Percentiles rank a stretch among this genome's conserved stretches.
These are phyloP conservation scores for Cymodocea nodosa DNA, from an alignment of 116 monocot species.

Conservation along the genomic window DNA sequence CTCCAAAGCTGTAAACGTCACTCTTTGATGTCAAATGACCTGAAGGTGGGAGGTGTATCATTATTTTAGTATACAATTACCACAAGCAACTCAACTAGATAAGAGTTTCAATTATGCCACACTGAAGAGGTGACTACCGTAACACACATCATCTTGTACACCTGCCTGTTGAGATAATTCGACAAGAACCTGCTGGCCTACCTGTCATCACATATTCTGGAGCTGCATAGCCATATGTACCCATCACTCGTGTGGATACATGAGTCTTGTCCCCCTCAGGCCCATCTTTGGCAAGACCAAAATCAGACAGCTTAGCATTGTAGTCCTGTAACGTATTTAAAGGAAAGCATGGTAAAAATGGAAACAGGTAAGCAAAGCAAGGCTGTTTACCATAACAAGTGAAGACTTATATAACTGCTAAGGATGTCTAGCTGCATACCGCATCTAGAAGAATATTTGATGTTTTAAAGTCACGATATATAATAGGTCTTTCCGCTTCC, in stretches of 20 bases:
- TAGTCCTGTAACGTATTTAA: slow-evolving; percentile 46
- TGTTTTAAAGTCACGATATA: slow-evolving; percentile 77
- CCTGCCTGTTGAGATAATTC: neutral
- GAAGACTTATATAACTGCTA: neutral
- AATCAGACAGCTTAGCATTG: slow-evolving; percentile 90
- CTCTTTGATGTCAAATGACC: slow-evolving; percentile 41
- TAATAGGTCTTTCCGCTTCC: slow-evolving; percentile 61
- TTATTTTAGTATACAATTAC: neutral
- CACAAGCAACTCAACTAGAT: neutral
- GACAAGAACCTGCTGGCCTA: slow-evolving; percentile 1
- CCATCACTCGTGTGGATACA: slow-evolving; percentile 95
- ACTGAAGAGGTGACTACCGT: neutral
- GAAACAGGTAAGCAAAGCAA: too few species aligned
- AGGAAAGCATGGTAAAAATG: neutral
- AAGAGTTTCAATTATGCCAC: neutral
- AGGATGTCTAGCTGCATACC: slow-evolving; percentile 16
- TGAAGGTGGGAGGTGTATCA: slow-evolving; percentile 1
- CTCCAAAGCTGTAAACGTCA: slow-evolving; percentile 50
- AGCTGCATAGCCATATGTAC: slow-evolving; percentile 43
- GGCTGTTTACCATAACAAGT: neutral
- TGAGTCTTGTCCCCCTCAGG: slow-evolving; percentile 89
- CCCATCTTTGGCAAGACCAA: slow-evolving; percentile 92
- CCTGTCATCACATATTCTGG: slow-evolving; percentile 90
- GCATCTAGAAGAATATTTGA: slow-evolving; percentile 61
- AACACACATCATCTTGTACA: neutral